phyloP scores from a whole-genome alignment of 164 flowering plant genomes.

The Dillenia suffruticosa region DNA sequence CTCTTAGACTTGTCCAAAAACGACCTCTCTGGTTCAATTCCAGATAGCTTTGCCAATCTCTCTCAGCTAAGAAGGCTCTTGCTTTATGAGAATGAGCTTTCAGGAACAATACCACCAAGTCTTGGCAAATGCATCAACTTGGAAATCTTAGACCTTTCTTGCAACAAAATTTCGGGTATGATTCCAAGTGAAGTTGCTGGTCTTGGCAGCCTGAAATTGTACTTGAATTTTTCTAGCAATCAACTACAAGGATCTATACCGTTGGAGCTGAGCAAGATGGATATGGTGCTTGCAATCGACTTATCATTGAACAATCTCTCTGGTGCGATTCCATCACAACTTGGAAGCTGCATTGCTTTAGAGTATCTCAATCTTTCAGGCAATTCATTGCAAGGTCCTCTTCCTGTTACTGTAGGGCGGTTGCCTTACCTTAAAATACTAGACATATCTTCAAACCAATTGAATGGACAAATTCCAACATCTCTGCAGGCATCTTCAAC shows the following conservation, averaged over 20 bases:
- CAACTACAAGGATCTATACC: constrained; percentile 61
- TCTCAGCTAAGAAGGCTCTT: constrained; percentile 69
- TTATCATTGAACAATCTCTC: constrained; percentile 68
- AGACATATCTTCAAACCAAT: constrained; percentile 61
- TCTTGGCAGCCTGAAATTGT: constrained; percentile 67
- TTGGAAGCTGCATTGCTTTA: constrained; percentile 79
- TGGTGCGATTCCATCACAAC: constrained; percentile 64
- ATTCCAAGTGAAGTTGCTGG: constrained; percentile 77
- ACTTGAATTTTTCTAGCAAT: constrained; percentile 76
- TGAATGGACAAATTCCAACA: constrained; percentile 54
- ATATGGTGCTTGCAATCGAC: constrained; percentile 81
- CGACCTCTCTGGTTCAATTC: constrained; percentile 75
- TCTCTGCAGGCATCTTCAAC: constrained; percentile 55
- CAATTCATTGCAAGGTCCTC: constrained; percentile 46
- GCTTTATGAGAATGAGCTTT: constrained; percentile 59
- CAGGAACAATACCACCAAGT: constrained; percentile 71
- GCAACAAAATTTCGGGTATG: constrained; percentile 49
- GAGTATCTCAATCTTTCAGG: constrained; percentile 72
- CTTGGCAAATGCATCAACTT: constrained; percentile 69
- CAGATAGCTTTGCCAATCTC: constrained; percentile 66
- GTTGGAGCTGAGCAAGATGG: constrained; percentile 84
- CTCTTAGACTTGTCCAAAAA: constrained; percentile 78
- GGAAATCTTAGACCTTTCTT: constrained; percentile 79
- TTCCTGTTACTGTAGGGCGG: constrained; percentile 58
- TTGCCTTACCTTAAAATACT: constrained; percentile 61